Evolutionary conservation across 176 grass and related monocot genomes (phyloP), one percentile per base, ranked within the genome.

Genomic region (Carex pumila): DNA sequence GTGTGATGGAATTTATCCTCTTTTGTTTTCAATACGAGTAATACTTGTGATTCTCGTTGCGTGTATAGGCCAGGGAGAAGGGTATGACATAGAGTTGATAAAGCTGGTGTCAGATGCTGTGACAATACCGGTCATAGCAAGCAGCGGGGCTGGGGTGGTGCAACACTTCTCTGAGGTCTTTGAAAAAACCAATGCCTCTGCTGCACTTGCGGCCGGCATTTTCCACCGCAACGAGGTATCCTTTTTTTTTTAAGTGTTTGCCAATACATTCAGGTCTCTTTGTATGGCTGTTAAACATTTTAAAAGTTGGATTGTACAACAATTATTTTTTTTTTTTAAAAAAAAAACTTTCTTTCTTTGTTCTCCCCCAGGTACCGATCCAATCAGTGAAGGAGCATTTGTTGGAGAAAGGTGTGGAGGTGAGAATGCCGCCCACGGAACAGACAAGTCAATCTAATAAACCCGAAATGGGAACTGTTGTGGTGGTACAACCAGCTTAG

Each of bases 51-150:
- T 92, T 85, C 80, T 79, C 15, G 47, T 86, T 80, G 45, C 3
- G 45, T 6, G 80, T 87, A 71, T 88, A 99, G 96, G 96, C 34
- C 94, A 97, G 88, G 94, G 94, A 32, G 61, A 87, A 72, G 93
- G 96, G 79, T 99, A 93, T 74, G 93, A 95, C 85, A 92, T 95
- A 87, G 96, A 99, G 89, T 90, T 99, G 80, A 88, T 99, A 82
- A 92, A 92, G 79, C 89, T 95, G 83, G 90, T 99, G 41, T 95
- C 93, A 43, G 91, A 99, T 85, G 91, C 91, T 81, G 93, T 99
- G 60, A 95, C 91, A 31, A 93, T 99, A 73, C 96, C 93, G 54
- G 93, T 95, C 71, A 99, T 99, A 78, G 92, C 95, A 82, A 98
- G 95, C 80, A 95, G 91, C 83, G 95, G 92, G 63, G 92, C 92